Percentiles rank a stretch among this genome's conserved stretches.
phyloP scores from a whole-genome alignment of 805 yeast genomes.

The Candida sanyiensis region DNA sequence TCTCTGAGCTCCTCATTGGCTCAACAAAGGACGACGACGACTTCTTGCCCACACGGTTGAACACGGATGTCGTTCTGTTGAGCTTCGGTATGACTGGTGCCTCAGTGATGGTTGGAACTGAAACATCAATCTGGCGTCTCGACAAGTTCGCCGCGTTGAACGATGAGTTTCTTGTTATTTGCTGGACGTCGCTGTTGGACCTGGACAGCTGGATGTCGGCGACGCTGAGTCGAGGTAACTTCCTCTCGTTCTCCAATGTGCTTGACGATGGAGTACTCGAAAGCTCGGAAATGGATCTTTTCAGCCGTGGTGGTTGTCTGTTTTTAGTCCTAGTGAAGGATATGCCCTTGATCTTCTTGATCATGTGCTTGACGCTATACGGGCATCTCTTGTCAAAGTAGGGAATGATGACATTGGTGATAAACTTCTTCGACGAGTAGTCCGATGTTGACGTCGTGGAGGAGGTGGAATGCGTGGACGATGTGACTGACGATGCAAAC shows the following conservation, averaged over 20 bases:
- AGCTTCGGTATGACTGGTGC: conserved; percentile 5
- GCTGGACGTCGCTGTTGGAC: conserved; percentile 21
- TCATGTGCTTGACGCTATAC: conserved; percentile 37
- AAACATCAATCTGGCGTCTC: conserved; percentile 24
- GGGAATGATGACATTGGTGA: conserved; percentile 48
- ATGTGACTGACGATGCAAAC: conserved; percentile 1
- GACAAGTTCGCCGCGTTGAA: conserved; percentile 22
- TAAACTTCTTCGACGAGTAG: conserved; percentile 40
- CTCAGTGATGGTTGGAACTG: conserved; percentile 18
- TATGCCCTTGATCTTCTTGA: conserved; percentile 44
- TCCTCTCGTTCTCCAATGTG: conserved; percentile 3
- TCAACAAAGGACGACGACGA: background rate
- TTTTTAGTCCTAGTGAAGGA: conserved; percentile 6
- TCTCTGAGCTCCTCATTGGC: conserved; percentile 2
- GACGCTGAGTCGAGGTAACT: conserved; percentile 18
- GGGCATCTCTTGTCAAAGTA: conserved; percentile 47
- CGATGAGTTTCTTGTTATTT: conserved; percentile 21
- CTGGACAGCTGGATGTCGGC: conserved; percentile 19
- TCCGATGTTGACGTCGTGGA: conserved; percentile 31
- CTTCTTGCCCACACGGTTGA: conserved; percentile 26
- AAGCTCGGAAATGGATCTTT: conserved; percentile 5
- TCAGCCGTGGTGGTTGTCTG: conserved; percentile 3
- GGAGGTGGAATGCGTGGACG: conserved; percentile 22
- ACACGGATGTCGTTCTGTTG: conserved; percentile 18
- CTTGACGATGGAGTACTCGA: conserved; percentile 2